Evolutionary conservation across 208 protist species (phyloP).

Genomic region (Histomonas meleagridis): DNA sequence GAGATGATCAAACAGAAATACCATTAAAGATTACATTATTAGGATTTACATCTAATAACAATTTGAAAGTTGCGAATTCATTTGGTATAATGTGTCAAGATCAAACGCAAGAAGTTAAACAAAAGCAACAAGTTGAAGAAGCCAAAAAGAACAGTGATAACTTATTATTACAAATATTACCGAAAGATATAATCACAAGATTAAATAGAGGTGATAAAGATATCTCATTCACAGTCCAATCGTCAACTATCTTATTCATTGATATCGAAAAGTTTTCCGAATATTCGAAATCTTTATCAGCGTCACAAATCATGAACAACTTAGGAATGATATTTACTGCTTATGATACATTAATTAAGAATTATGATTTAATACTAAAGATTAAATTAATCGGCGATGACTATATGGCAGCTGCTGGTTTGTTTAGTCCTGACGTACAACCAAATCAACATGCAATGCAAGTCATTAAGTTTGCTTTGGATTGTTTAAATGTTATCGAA

Average conservation of each 20-base stretch:
- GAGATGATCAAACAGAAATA: neutral
- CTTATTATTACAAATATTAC: neutral
- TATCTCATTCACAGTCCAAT: neutral
- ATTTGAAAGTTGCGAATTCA: neutral
- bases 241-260: neutral
- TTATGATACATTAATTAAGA: neutral
- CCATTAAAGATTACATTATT: neutral
- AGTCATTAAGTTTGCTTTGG: neutral
- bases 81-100: neutral
- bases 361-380: neutral
- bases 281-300: neutral
- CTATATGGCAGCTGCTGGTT: neutral
- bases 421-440: neutral
- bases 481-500: neutral
- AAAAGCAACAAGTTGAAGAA: neutral
- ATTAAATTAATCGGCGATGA: slow-evolving; percentile 16
- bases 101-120: neutral
- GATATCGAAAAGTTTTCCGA: slow-evolving; percentile 4
- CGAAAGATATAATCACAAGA: neutral
- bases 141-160: neutral
- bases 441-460: neutral
- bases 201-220: neutral
- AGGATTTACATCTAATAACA: neutral
- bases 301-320: neutral
- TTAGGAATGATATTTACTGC: neutral